Base-by-base conservation (phyloP, 345 rosid species). In the Raphanus raphanistrum region DNA sequence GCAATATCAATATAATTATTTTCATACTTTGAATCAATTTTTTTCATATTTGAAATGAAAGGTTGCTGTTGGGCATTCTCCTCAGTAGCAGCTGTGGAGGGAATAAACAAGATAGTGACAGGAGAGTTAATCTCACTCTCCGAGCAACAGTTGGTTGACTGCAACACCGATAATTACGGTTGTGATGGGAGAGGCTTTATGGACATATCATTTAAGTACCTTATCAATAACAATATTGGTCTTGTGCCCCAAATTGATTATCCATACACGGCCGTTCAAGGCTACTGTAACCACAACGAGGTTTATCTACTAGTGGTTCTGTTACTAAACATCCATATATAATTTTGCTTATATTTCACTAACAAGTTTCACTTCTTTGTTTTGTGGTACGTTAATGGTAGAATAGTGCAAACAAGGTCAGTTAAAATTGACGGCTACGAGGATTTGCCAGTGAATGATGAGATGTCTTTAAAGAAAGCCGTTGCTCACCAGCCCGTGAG, bases 231-330 rank as follows among this genome's bases (percentile, higher is more conserved):
- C 82, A 73, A 67, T 73, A 50, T 50, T 50, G 82, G 82, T 67
- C 69, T 79, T 73, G 64, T 33, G 38, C 26, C 70, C 31, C 13
- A 52, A 48, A 4, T 4, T 10, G 64, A 45, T 67, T 73, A 79
- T 73, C 82, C 82, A 13, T 79, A 79, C 66, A 13, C 4, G 11
- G 78, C 16, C 5, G 4, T 27, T 35, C 70, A 73, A 72, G 73
- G 74, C 41, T 1, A 10, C 31, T 79, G 78, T 68, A 90, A 85
- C 76, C 16, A 69, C 8, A 71, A 61, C 74, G 27, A 90, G 90
- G 98, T 89, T 43, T 31, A 21, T 9, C 13, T 68, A 25, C 68
- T 32, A 13, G 6, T 48, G 31, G 9, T 5, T 6, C 36, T 36
- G 0, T 32, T n/a, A 60, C 0, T 12, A 32, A 13, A 50, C 2